Evolutionary conservation across 148 eudicot species (phyloP).

Genomic region (Euryodendron excelsum): DNA sequence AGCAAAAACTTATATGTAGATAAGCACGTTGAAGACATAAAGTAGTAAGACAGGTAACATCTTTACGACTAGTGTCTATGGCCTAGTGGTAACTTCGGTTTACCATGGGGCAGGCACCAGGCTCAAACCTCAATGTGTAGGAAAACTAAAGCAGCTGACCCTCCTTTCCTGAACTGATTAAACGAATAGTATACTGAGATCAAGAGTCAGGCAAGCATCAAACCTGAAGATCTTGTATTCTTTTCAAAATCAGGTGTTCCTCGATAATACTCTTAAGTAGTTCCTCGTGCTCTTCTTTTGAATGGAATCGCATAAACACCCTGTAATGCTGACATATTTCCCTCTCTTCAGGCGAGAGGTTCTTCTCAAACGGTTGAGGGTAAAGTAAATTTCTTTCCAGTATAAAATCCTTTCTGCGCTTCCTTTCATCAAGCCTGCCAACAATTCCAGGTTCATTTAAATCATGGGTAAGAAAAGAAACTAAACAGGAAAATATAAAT

Average conservation of each 20-base stretch:
- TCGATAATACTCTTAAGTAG: slow-evolving; percentile 63
- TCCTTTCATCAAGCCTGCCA: slow-evolving; percentile 93
- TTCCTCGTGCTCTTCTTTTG: slow-evolving; percentile 83
- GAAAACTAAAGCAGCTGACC: no score
- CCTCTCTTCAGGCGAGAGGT: slow-evolving; percentile 74
- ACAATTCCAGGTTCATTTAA: slow-evolving; percentile 1
- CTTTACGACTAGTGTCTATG: no score
- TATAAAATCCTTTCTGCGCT: slow-evolving; percentile 82
- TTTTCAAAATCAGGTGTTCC: slow-evolving; percentile 71
- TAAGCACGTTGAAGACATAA: no score
- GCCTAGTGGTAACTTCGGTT: no score
- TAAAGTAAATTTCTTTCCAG: slow-evolving; percentile 78
- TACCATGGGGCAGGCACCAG: no score
- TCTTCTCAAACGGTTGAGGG: slow-evolving; percentile 75
- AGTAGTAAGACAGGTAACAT: no score
- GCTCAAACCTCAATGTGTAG: no score
- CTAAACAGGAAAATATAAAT: not conserved
- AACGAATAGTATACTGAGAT: not conserved
- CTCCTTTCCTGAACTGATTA: not conserved
- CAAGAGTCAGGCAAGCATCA: not conserved
- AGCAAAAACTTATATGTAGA: no score
- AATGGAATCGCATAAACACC: slow-evolving; percentile 88
- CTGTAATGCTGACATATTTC: slow-evolving; percentile 68
- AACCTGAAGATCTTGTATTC: slow-evolving; percentile 86
- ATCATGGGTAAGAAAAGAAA: slow-evolving; percentile 1